A percentile compares a stretch with the other conserved stretches of the same genome.
Conservation (phyloP, 352 stramenopile species). For the Halophytophthora batemanensis region DNA sequence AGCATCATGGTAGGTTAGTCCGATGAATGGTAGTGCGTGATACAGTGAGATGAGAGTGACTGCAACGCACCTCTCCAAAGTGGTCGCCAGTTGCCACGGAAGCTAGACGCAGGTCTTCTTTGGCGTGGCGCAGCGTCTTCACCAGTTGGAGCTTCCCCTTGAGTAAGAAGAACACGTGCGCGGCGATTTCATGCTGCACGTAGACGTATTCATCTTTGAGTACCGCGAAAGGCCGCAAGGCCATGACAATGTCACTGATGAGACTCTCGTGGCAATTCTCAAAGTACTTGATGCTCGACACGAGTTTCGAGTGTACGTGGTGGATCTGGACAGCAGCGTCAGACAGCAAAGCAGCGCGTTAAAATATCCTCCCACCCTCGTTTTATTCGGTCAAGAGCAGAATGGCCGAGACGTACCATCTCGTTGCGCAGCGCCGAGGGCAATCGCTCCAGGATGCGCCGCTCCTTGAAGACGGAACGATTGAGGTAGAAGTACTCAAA, state of each 20-base stretch:
- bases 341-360: background rate
- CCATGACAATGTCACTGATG: constrained; percentile 82
- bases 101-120: constrained; percentile 45
- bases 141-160: constrained; percentile 73
- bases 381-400: background rate
- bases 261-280: constrained; percentile 71
- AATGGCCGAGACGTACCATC: constrained; percentile 41
- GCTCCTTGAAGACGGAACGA: constrained; percentile 79
- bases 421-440: constrained; percentile 77
- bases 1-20: constrained; percentile 1
- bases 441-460: constrained; percentile 58
- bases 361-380: no score
- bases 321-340: constrained; percentile 46
- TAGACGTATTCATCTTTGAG: constrained; percentile 80
- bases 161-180: constrained; percentile 80
- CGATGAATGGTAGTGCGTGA: no score
- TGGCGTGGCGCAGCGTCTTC: constrained; percentile 40
- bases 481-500: constrained; percentile 89
- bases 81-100: constrained; percentile 56
- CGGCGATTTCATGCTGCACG: constrained; percentile 78
- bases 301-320: constrained; percentile 64
- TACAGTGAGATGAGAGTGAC: background rate
- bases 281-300: constrained; percentile 73
- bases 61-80: constrained; percentile 69
- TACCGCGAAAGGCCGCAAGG: constrained; percentile 71